Conservation (phyloP, 2,329 filamentous ascomycete species). For the Monilinia vaccinii-corymbosi region DNA sequence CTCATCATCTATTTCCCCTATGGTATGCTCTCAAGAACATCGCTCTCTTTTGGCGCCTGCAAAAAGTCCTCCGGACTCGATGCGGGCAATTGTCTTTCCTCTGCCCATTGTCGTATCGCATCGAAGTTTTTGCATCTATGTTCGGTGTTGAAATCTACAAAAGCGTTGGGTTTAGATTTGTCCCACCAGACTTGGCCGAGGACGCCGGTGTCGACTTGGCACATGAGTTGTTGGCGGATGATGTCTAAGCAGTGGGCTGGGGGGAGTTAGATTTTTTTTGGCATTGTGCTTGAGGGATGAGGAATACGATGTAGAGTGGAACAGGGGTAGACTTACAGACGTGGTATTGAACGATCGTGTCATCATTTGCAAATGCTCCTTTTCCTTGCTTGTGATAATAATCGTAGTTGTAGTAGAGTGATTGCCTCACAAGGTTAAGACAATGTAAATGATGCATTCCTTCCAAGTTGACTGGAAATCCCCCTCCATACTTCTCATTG, state of each 20-base stretch:
- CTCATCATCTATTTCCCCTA: neutral
- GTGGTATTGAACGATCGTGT: constrained; percentile 40
- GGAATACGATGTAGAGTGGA: too few species aligned
- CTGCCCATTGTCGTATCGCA: constrained; percentile 41
- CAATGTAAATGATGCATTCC: constrained; percentile 43
- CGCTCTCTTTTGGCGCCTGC: constrained; percentile 18
- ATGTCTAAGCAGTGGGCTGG: constrained; percentile 46
- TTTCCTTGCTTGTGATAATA: constrained; percentile 38
- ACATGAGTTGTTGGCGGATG: constrained; percentile 47
- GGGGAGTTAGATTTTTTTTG: neutral
- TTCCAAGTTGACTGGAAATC: constrained; percentile 40
- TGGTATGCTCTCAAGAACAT: constrained; percentile 11
- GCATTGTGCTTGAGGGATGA: neutral
- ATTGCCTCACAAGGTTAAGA: constrained; percentile 43
- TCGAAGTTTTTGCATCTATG: constrained; percentile 47
- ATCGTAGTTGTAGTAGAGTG: constrained; percentile 43
- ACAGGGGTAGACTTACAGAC: constrained; percentile 35
- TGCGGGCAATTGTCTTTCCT: constrained; percentile 35
- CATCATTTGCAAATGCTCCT: constrained; percentile 41
- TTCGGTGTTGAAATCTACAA: constrained; percentile 46
- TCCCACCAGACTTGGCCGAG: constrained; percentile 47
- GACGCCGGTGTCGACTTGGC: constrained; percentile 42
- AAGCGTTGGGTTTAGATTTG: constrained; percentile 31
- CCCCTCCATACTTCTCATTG: constrained; percentile 41
- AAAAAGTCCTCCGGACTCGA: constrained; percentile 24